phyloP scores from a whole-genome alignment of 73 alveolate genomes.

The Paramecium pentaurelia region DNA sequence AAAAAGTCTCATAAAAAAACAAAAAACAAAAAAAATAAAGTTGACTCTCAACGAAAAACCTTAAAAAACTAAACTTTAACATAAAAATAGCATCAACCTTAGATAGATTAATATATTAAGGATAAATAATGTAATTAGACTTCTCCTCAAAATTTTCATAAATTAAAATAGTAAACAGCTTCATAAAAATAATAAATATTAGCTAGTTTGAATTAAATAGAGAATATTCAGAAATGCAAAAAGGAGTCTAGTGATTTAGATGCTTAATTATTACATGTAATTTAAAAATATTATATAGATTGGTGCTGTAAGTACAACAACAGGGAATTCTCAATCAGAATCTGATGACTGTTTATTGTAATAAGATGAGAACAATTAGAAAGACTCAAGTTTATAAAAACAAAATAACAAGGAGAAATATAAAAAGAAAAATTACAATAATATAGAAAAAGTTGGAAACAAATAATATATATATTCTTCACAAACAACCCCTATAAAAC shows the following conservation, averaged over 20 bases:
- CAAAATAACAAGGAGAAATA: not conserved
- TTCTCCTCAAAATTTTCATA: not conserved
- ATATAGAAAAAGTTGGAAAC: not conserved
- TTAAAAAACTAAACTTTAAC: not conserved
- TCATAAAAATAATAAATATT: not conserved
- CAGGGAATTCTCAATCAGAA: conserved; percentile 1
- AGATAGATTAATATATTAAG: not conserved
- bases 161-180: not conserved
- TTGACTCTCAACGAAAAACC: not conserved
- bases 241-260: not conserved
- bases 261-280: not conserved
- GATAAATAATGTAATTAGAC: not conserved
- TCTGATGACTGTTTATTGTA: not conserved
- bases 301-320: not conserved
- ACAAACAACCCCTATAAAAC: not conserved
- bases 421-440: not conserved
- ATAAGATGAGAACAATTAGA: not conserved
- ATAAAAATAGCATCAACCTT: not conserved
- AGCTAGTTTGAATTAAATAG: not conserved
- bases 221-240: not conserved
- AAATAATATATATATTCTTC: not conserved
- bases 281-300: not conserved
- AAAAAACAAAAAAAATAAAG: not conserved
- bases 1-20: not conserved
- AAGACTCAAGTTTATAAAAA: not conserved